A percentile compares a stretch with the other conserved stretches of the same genome.
phyloP scores from a whole-genome alignment of 2,329 filamentous ascomycete genomes.

The Didymella sp. region DNA sequence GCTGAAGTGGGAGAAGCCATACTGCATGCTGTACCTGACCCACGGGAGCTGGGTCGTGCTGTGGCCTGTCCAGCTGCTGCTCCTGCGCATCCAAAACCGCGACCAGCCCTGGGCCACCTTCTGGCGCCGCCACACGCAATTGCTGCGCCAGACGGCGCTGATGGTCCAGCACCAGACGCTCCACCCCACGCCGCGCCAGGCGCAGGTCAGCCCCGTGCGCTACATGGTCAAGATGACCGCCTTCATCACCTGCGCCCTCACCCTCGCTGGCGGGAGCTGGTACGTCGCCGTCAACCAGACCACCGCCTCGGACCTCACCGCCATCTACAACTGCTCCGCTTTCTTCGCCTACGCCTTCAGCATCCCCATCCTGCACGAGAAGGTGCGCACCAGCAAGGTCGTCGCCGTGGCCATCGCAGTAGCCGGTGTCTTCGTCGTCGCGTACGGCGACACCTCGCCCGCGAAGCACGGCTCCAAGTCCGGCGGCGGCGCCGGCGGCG shows the following conservation, averaged over 20 bases:
- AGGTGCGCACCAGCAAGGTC: conserved; percentile 82
- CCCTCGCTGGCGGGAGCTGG: conserved; percentile 91
- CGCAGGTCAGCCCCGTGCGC: conserved; percentile 62
- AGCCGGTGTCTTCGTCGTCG: conserved; percentile 88
- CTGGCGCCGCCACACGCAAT: conserved; percentile 75
- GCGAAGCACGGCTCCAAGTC: conserved; percentile 63
- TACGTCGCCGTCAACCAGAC: conserved; percentile 95
- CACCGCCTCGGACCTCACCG: conserved; percentile 89
- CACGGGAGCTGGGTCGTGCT: conserved; percentile 92
- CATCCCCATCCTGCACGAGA: conserved; percentile 86
- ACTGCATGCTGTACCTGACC: conserved; percentile 98
- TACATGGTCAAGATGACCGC: conserved; percentile 84
- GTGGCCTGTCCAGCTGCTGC: conserved; percentile 82
- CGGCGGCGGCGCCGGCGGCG: conserved; percentile 61
- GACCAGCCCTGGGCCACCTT: conserved; percentile 82
- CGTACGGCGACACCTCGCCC: conserved; percentile 77
- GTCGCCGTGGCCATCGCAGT: conserved; percentile 88
- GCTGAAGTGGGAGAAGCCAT: conserved; percentile 95
- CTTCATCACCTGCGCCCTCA: conserved; percentile 83
- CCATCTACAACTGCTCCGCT: conserved; percentile 98
- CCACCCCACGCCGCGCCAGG: conserved; percentile 62
- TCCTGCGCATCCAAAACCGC: conserved; percentile 80
- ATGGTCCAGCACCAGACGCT: conserved; percentile 87
- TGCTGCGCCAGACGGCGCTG: conserved; percentile 71
- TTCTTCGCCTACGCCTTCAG: conserved; percentile 99